Evolutionary conservation across 176 grass and related monocot species (phyloP).

Genomic region (Hordeum marinum): DNA sequence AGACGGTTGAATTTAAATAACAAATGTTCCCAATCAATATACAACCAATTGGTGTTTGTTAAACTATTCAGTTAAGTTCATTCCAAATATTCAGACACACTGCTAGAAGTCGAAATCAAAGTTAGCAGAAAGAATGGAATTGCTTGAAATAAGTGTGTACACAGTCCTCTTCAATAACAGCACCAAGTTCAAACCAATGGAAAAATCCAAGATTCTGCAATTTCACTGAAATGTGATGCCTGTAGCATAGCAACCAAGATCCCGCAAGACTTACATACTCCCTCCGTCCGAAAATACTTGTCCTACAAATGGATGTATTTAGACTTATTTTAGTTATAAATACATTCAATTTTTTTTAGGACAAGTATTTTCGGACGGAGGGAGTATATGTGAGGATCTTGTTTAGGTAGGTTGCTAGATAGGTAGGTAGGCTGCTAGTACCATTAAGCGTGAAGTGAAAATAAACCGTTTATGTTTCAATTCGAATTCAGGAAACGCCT

Average conservation of each 20-base stretch:
- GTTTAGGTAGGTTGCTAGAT: not conserved
- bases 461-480: not conserved
- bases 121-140: not conserved
- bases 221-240: not conserved
- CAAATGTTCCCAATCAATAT: not conserved
- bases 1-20: not conserved
- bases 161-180: not conserved
- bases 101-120: not conserved
- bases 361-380: no score
- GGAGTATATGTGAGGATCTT: not conserved
- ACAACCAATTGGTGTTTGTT: not conserved
- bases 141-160: not conserved
- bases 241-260: not conserved
- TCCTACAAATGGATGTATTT: no score
- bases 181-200: not conserved
- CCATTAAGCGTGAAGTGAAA: not conserved
- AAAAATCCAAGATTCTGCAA: not conserved
- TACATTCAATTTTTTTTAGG: no score
- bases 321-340: no score
- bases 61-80: not conserved
- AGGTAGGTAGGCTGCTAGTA: not conserved
- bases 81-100: not conserved
- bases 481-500: not conserved
- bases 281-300: no score
- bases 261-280: not conserved